Conservation (phyloP, 2,329 filamentous ascomycete species). For the Pseudogymnoascus sp. region DNA sequence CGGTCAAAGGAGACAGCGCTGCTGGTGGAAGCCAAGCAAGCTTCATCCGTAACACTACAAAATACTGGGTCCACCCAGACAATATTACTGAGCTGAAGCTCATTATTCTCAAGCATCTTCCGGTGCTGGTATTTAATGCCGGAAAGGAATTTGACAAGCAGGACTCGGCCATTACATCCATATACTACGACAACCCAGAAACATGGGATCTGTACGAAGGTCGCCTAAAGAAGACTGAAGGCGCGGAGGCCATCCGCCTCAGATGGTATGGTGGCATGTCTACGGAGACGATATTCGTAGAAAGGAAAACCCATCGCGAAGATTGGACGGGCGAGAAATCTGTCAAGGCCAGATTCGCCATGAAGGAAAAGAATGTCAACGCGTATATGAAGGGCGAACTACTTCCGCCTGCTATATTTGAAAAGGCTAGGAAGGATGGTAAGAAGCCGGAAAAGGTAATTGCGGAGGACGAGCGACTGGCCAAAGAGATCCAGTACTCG, state of each 20-base stretch:
- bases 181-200: conserved; percentile 94
- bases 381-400: conserved; percentile 77
- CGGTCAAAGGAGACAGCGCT: conserved; percentile 81
- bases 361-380: conserved; percentile 98
- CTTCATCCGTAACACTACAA: conserved; percentile 94
- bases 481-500: conserved; percentile 88
- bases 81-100: conserved; percentile 98
- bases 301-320: conserved; percentile 95
- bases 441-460: conserved; percentile 93
- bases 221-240: conserved; percentile 93
- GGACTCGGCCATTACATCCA: conserved; percentile 93
- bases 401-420: conserved; percentile 81
- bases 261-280: conserved; percentile 98
- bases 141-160: conserved; percentile 90
- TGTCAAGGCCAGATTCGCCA: conserved; percentile 88
- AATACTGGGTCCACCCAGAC: conserved; percentile 98
- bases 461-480: conserved; percentile 79
- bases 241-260: conserved; percentile 89
- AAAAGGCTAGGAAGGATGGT: conserved; percentile 89
- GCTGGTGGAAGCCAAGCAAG: conserved; percentile 89
- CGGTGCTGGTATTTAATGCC: conserved; percentile 92
- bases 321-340: conserved; percentile 99
- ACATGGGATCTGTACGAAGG: conserved; percentile 93
- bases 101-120: conserved; percentile 94
- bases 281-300: conserved; percentile 88